A percentile compares a stretch with the other conserved stretches of the same genome.
phyloP scores from a whole-genome alignment of 2,329 filamentous ascomycete genomes.

The Aspergillus jensenii region DNA sequence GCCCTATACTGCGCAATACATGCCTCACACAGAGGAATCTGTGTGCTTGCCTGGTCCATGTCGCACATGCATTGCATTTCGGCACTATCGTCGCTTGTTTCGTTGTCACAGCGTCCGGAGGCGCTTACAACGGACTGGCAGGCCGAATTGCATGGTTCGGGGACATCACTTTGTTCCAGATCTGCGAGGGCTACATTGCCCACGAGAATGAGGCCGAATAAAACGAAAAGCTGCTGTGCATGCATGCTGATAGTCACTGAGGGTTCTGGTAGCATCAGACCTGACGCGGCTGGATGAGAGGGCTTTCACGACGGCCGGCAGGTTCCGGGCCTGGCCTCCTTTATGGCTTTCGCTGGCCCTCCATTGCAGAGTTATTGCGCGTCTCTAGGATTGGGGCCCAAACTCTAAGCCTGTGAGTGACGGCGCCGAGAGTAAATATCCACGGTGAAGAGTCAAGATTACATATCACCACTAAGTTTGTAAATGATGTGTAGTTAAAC shows the following conservation, averaged over 20 bases:
- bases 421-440: neutral
- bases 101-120: slow-evolving; percentile 25
- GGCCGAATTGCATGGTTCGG: slow-evolving; percentile 26
- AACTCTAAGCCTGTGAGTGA: neutral
- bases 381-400: neutral
- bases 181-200: slow-evolving; percentile 22
- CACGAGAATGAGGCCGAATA: slow-evolving; percentile 26
- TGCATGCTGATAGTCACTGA: slow-evolving; percentile 7
- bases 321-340: neutral
- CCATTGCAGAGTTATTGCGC: neutral
- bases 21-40: slow-evolving; percentile 33
- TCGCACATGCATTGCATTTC: slow-evolving; percentile 31
- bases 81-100: slow-evolving; percentile 21
- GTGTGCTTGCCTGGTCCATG: slow-evolving; percentile 24
- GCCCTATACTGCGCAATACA: slow-evolving; percentile 30
- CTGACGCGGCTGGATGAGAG: neutral
- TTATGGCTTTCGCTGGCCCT: neutral
- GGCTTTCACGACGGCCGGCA: neutral
- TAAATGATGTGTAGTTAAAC: neutral
- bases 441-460: neutral
- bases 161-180: slow-evolving; percentile 30
- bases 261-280: neutral
- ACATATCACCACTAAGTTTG: neutral
- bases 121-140: slow-evolving; percentile 26
- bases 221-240: slow-evolving; percentile 21